phyloP scores from a whole-genome alignment of 441 rosid genomes.

The Populus hybrid region DNA sequence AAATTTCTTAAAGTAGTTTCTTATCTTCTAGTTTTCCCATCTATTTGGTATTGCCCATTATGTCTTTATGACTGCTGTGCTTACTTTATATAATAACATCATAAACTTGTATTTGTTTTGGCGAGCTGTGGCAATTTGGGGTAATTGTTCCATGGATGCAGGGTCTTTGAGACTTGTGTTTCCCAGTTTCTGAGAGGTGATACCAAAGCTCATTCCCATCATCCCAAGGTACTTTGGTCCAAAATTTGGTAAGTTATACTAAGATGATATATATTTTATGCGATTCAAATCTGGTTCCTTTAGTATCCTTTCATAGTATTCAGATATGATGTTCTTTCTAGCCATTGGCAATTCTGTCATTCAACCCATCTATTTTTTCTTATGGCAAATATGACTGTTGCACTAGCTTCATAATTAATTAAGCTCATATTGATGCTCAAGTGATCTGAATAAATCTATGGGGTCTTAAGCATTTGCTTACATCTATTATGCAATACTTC shows the following conservation, averaged over 20 bases:
- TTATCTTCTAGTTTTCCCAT: neutral
- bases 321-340: neutral
- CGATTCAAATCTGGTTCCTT: neutral
- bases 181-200: conserved; percentile 53
- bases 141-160: conserved; percentile 29
- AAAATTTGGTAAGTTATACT: conserved; percentile 53
- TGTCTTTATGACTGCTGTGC: neutral
- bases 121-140: neutral
- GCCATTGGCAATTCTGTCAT: neutral
- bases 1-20: neutral
- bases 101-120: neutral
- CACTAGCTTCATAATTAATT: neutral
- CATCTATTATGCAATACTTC: neutral
- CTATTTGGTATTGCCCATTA: neutral
- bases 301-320: neutral
- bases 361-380: neutral
- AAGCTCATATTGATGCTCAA: neutral
- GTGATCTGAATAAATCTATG: neutral
- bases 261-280: neutral
- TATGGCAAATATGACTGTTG: neutral
- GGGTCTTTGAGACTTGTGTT: conserved; percentile 79
- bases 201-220: conserved; percentile 30
- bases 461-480: neutral
- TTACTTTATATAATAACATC: neutral
- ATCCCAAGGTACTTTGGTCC: conserved; percentile 50